Evolutionary conservation across 257 asterid genomes (phyloP), one percentile per base, ranked within the genome.

Genomic region (Rauvolfia tetraphylla): DNA sequence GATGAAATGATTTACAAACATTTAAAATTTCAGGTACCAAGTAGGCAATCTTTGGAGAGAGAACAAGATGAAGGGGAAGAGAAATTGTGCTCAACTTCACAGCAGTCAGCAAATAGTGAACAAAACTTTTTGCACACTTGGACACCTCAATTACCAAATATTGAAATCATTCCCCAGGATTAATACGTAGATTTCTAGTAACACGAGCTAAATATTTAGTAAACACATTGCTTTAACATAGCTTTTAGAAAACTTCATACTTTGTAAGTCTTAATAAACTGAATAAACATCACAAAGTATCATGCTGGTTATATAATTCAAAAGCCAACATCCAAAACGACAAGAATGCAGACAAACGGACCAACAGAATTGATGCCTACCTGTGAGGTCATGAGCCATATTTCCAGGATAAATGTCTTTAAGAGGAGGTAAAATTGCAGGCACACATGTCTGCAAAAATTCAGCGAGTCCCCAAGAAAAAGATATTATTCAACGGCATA

Each of bases 341-440:
- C 9, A 22, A 53, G 8, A 53, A 56, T 0, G 15, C 51, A 38
- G 8, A 39, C 8, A 66, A n/a, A 39, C 31, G 38, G 51, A 41
- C 71, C 71, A 6, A 34, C 14, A 34, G 18, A 38, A 25, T 39
- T 25, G 57, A 38, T 29, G 59, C 59, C 70, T 84, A 92, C 99
- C 99, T 82, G 84, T 82, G 83, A 95, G 97, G 78, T 88, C 89
- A 72, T 90, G 96, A 78, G 49, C 80, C 90, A 95, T 86, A 84
- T 93, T 95, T 77, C 91, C 92, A 2, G 98, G 98, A 84, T 91
- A 95, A 85, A 95, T 91, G 71, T 93, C 97, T 75, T 71, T 85
- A 42, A 95, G 91, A 41, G 99, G 97, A 70, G 99, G 99, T 65
- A 95, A 82, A 77, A 95, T 83, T 53, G 96, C 89, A 67, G 99